phyloP scores from a whole-genome alignment of 306 rosid genomes.

The Cucumis sativus region DNA sequence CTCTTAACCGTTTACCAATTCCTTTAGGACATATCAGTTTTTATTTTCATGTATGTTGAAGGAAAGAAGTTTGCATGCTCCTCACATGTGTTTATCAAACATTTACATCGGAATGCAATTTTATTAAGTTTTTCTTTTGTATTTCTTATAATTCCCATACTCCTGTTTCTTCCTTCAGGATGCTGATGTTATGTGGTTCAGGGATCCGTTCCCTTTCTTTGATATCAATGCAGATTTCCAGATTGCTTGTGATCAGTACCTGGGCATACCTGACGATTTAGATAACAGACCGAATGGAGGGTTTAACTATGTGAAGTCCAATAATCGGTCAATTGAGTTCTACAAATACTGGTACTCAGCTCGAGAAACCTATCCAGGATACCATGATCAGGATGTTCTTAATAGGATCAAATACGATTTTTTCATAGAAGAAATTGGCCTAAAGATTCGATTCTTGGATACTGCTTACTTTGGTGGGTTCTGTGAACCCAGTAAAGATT shows the following conservation, averaged over 20 bases:
- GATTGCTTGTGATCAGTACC: conserved; percentile 82
- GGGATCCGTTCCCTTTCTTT: conserved; percentile 81
- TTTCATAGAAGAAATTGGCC: conserved; percentile 34
- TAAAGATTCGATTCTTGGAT: conserved; percentile 72
- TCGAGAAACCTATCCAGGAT: conserved; percentile 60
- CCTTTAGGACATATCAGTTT: not conserved
- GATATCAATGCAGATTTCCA: conserved; percentile 69
- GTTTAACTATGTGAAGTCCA: conserved; percentile 73
- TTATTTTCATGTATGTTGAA: not conserved
- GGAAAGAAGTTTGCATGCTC: not conserved
- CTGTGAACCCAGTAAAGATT: conserved; percentile 91
- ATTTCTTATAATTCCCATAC: conserved; percentile 3
- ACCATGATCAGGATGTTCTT: conserved; percentile 96
- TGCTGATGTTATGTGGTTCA: conserved; percentile 97
- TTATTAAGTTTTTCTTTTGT: conserved; percentile 1
- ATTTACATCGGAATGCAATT: not conserved
- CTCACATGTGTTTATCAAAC: not conserved
- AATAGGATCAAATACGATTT: conserved; percentile 68
- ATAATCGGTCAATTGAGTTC: conserved; percentile 69
- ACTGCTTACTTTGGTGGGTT: conserved; percentile 89
- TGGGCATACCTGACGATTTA: conserved; percentile 51
- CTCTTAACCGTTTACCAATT: not conserved
- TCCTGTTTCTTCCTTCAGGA: conserved; percentile 41
- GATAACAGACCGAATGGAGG: conserved; percentile 88
- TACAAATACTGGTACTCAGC: conserved; percentile 79